Evolutionary conservation across 164 flowering plant genomes (phyloP).

Genomic region (Echeveria elegans): DNA sequence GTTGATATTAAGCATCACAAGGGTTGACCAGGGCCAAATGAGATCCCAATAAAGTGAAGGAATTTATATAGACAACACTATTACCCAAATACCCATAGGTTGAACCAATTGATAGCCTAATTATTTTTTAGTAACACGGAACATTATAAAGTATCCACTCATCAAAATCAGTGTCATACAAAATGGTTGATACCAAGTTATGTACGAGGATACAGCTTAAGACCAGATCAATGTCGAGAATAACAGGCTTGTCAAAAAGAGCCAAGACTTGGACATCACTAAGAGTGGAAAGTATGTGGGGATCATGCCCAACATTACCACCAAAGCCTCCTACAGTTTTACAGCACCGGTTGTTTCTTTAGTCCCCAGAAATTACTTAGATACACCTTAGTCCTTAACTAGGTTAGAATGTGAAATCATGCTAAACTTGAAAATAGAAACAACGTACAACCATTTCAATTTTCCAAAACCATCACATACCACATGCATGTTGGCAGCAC

Average conservation of each 20-base stretch:
- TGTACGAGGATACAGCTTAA: constrained; percentile 62
- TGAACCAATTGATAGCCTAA: no score
- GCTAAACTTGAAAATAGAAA: no score
- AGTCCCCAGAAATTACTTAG: no score
- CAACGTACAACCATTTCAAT: neutral
- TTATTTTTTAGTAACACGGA: no score
- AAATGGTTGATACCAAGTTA: no score
- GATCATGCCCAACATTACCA: constrained; percentile 89
- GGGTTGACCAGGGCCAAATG: neutral
- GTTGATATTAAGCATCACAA: constrained; percentile 25
- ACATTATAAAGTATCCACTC: no score
- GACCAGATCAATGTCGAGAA: constrained; percentile 60
- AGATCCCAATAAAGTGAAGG: neutral
- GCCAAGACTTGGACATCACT: constrained; percentile 87
- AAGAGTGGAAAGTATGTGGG: constrained; percentile 71
- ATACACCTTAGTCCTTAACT: no score
- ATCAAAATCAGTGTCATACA: no score
- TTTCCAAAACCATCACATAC: constrained; percentile 25
- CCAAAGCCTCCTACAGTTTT: constrained; percentile 70
- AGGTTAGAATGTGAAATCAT: no score
- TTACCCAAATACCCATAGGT: no score
- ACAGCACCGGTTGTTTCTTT: neutral
- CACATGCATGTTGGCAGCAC: constrained; percentile 77
- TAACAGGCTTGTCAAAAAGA: constrained; percentile 65
- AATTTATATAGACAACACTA: no score